These are phyloP conservation scores for Deuterostichococcus epilithicus DNA, from an alignment of 139 green algal genomes.

Conservation along the genomic window DNA sequence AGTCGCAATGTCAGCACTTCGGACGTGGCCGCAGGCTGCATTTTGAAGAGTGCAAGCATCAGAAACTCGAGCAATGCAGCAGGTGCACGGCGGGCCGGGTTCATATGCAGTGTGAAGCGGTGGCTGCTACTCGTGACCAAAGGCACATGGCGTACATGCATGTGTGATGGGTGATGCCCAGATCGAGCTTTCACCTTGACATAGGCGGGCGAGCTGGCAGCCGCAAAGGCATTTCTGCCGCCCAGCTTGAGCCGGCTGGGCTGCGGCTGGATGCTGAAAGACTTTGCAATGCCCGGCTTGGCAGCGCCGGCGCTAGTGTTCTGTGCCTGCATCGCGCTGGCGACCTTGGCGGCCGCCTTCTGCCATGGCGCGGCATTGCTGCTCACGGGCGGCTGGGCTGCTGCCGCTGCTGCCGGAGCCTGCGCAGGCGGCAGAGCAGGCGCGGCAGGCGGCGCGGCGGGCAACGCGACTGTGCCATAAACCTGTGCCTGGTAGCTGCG, in stretches of 20 bases:
- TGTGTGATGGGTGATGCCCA: too few relatives aligned
- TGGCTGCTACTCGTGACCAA: too few relatives aligned
- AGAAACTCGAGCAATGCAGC: too few relatives aligned
- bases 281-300: background rate
- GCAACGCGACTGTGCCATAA: too few relatives aligned
- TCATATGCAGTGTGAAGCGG: too few relatives aligned
- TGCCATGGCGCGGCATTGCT: background rate
- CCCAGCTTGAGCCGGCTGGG: conserved; percentile 7
- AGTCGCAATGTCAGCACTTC: background rate
- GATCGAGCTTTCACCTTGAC: conserved; percentile 15
- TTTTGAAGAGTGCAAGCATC: conserved; percentile 5
- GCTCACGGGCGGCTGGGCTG: background rate
- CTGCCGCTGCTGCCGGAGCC: background rate
- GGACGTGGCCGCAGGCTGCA: background rate
- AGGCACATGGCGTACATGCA: too few relatives aligned
- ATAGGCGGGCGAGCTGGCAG: conserved; percentile 8
- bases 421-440: background rate
- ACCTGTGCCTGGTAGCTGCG: too few relatives aligned
- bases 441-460: background rate
- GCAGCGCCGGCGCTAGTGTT: background rate
- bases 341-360: background rate
- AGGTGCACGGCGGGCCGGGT: too few relatives aligned
- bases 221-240: background rate
- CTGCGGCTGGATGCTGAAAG: conserved; percentile 27
- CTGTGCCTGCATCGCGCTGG: background rate